Evolutionary conservation across 495 filamentous ascomycete genomes (phyloP), one percentile per base, ranked within the genome.

Genomic region (Xylona heveae): DNA sequence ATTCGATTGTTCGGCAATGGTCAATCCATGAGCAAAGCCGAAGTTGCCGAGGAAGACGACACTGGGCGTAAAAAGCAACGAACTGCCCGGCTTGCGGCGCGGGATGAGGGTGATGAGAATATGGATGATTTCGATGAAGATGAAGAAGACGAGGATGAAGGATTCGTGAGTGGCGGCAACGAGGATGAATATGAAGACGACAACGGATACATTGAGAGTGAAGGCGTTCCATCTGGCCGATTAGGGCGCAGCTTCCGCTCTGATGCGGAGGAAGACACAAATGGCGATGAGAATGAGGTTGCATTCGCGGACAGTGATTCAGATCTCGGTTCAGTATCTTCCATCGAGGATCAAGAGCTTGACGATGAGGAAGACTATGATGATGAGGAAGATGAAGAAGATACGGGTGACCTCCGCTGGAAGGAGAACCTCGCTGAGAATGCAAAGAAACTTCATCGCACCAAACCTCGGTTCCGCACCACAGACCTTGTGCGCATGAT

Each of bases 291-390:
- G 55, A 26, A 51, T 64, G 67, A 71, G 32, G 37, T 93, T 39
- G 76, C 67, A n/a, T 97, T 93, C 50, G 84, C 85, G 1, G 84
- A 95, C 43, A 88, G 78, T 43, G 88, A 97, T 46, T 94, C 85
- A 5, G 90, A 95, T 48, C 57, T 95, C 3, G 88, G 88, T 8
- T 94, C 88, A 9, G 53, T 92, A 22, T 90, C 77, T n/a, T 66
- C 64, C 2, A 73, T 59, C 3, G 70, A 67, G 8, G 67, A 70
- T 19, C 60, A 65, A 31, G 58, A 65, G 12, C 39, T 74, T 2
- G 69, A 82, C 17, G 70, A 74, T 38, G 70, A 57, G 14, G 66
- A 66, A 17, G 64, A 61, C 1, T 53, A 65, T 0, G 62, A 66
- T n/a, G 62, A 64, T 7, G 58, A 64, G 12, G 59, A 62, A 1